Evolutionary conservation across 164 flowering plant genomes (phyloP).

Genomic region (Magnolia officinalis): DNA sequence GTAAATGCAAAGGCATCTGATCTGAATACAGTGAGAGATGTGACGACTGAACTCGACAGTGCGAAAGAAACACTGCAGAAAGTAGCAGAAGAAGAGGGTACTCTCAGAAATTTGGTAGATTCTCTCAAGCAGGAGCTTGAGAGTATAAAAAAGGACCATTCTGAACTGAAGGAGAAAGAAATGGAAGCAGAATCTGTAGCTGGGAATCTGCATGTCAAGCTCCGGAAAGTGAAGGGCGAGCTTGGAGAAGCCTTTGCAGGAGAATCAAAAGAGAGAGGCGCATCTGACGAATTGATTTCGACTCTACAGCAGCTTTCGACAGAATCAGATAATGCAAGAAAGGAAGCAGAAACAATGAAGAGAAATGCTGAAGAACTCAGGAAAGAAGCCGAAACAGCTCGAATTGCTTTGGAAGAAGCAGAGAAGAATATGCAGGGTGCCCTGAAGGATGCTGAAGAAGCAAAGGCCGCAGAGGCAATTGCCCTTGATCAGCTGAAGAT

Average conservation of each 20-base stretch:
- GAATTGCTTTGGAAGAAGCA: slow-evolving; percentile 48
- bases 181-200: slow-evolving; percentile 73
- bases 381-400: slow-evolving; percentile 52
- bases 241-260: slow-evolving; percentile 60
- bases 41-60: slow-evolving; percentile 68
- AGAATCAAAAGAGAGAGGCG: slow-evolving; percentile 53
- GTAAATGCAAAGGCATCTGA: slow-evolving; percentile 58
- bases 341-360: slow-evolving; percentile 62
- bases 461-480: slow-evolving; percentile 66
- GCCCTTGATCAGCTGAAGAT: slow-evolving; percentile 62
- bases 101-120: slow-evolving; percentile 53
- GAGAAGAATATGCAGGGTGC: slow-evolving; percentile 57
- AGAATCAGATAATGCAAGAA: slow-evolving; percentile 56
- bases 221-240: slow-evolving; percentile 61
- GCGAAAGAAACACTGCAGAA: slow-evolving; percentile 74
- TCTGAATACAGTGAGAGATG: slow-evolving; percentile 53
- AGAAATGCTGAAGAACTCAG: slow-evolving; percentile 57
- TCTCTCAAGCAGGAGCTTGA: slow-evolving; percentile 70
- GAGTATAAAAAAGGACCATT: slow-evolving; percentile 67
- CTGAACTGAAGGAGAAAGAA: slow-evolving; percentile 71
- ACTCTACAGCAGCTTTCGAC: slow-evolving; percentile 53
- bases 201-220: slow-evolving; percentile 69
- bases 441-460: slow-evolving; percentile 70
- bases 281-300: slow-evolving; percentile 59
- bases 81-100: slow-evolving; percentile 72